Evolutionary conservation across 108 stramenopile genomes (phyloP), one percentile per base, ranked within the genome.

Genomic region (Nannochloropsis oceanica): DNA sequence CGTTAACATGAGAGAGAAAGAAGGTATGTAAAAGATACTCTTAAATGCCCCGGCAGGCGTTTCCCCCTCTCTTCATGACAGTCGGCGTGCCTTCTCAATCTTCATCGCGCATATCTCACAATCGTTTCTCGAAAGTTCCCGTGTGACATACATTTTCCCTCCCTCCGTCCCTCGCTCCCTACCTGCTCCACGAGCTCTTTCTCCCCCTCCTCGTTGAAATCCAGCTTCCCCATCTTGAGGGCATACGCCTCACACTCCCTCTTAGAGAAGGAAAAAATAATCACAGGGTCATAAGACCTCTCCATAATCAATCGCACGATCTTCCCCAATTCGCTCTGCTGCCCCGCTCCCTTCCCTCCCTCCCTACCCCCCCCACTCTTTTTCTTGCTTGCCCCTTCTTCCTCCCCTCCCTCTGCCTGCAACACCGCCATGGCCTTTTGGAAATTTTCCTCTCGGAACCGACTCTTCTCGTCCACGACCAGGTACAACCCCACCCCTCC

Each of bases 221-320:
- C 90, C 27, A 93, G 95, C 86, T 92, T 86, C 81, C 95, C 92
- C 87, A 99, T 91, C 81, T 96, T 94, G 81, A 97, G 46, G 8
- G 97, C 97, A 88, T 92, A 95, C 82, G 59, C 91, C 84, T 97
- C 98, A 84, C 97, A 97, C 84, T 98, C 96, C 89, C 97, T 97
- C 89, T 99, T 99, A 59, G 94, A 94, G 89, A 99, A 99, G 79
- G 94, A 93, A 92, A 99, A 99, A 27, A 99, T 91, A 90, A 99
- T 98, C 43, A 95, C 96, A 7, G 99, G 99, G 85, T 97, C 96
- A 79, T 97, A 92, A 81, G 94, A 94, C 24, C 96, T 90, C 27
- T 93, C 91, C 97, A 97, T 97, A 81, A 99, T 92, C 14, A 99
- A 88, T 79, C 95, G 94, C 82, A 99, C 94, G 84, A 99, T 97